Percentiles rank a stretch among this genome's conserved stretches.
Evolutionary conservation across 768 basidiomycete species (phyloP).

Genomic region (Mycena galopus): DNA sequence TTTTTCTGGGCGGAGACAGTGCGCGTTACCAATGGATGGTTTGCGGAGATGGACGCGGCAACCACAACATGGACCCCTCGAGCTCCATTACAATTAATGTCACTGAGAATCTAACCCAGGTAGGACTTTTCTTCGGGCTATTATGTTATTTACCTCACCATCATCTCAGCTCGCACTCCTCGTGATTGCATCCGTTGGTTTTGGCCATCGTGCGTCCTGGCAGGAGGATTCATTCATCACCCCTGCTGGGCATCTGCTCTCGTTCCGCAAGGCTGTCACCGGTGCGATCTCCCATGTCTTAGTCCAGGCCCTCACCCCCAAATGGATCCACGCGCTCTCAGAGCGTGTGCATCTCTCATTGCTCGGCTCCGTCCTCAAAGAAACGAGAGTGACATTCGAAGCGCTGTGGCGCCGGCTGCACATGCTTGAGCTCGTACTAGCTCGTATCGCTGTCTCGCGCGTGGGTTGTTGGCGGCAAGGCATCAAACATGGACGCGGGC

Average conservation of each 20-base stretch:
- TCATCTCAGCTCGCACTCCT: constrained; percentile 51
- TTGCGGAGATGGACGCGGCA: too few relatives aligned
- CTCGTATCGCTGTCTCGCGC: constrained; percentile 54
- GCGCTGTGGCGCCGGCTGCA: constrained; percentile 54
- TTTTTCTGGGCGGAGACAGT: too few relatives aligned
- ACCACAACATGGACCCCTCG: too few relatives aligned
- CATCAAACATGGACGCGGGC: constrained; percentile 47
- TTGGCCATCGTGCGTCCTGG: constrained; percentile 54
- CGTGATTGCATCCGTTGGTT: constrained; percentile 56
- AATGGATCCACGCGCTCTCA: constrained; percentile 49
- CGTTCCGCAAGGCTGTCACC: constrained; percentile 46
- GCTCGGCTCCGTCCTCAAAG: constrained; percentile 47
- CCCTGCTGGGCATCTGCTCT: constrained; percentile 53
- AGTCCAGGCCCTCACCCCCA: constrained; percentile 48
- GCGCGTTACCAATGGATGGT: too few relatives aligned
- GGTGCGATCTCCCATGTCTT: constrained; percentile 45
- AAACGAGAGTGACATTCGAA: constrained; percentile 48
- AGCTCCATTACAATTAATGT: neutral
- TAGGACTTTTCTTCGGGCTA: neutral
- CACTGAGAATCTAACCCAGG: neutral
- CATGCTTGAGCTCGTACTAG: constrained; percentile 57
- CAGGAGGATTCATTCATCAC: constrained; percentile 43
- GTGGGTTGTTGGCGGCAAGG: constrained; percentile 46
- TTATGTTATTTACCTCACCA: too few relatives aligned
- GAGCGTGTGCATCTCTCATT: constrained; percentile 48